A percentile compares a stretch with the other conserved stretches of the same genome.
These are phyloP conservation scores for Stephanodiscus minutulus DNA, from an alignment of 108 stramenopile genomes.

Conservation along the genomic window DNA sequence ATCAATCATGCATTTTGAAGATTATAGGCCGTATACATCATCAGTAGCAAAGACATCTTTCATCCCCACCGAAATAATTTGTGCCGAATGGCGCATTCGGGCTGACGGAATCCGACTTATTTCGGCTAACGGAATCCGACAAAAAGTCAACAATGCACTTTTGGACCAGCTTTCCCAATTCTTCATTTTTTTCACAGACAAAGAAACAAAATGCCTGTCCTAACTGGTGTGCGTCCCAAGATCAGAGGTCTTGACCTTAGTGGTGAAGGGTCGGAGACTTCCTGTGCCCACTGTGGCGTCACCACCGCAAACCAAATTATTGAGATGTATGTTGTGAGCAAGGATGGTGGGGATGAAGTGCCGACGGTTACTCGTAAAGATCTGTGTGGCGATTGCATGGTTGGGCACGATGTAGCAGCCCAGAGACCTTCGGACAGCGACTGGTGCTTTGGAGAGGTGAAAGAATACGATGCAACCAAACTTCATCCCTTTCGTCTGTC, in stretches of 20 bases:
- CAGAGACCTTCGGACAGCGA: not conserved
- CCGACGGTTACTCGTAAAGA: constrained; percentile 8
- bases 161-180: not conserved
- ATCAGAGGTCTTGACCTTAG: no score
- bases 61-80: not conserved
- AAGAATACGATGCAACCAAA: constrained; percentile 9
- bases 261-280: not conserved
- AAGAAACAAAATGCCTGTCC: constrained; percentile 6
- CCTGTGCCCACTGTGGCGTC: constrained; percentile 12
- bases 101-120: not conserved
- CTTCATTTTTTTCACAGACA: not conserved
- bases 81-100: no score
- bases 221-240: constrained; percentile 13
- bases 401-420: constrained; percentile 23
- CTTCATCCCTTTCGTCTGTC: constrained; percentile 19
- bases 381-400: constrained; percentile 19
- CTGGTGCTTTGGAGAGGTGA: constrained; percentile 29
- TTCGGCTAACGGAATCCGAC: not conserved
- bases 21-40: not conserved
- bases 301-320: constrained; percentile 2
- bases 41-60: not conserved
- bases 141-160: not conserved
- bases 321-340: constrained; percentile 33
- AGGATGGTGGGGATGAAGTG: constrained; percentile 17
- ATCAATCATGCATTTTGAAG: no score